Evolutionary conservation across 2,329 filamentous ascomycete species (phyloP).

Genomic region (Fusarium hostae): DNA sequence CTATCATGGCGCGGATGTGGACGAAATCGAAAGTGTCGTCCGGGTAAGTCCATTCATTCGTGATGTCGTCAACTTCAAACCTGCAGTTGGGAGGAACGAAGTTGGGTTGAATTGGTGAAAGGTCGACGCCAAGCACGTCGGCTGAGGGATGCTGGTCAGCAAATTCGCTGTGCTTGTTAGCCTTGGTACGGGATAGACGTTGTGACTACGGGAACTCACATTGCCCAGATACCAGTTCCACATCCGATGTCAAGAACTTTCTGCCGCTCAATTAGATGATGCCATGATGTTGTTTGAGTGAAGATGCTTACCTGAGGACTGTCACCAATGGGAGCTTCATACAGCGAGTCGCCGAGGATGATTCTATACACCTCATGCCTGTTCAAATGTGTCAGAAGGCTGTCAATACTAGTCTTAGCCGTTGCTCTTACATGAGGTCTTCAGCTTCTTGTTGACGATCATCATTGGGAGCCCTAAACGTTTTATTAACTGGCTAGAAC

Average conservation of each 20-base stretch:
- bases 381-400: rapidly evolving
- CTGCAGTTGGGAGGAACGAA: conserved; percentile 70
- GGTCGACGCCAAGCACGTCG: conserved; percentile 63
- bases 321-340: conserved; percentile 48
- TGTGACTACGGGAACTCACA: too few relatives aligned
- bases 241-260: conserved; percentile 49
- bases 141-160: conserved; percentile 57
- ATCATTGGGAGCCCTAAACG: conserved; percentile 43
- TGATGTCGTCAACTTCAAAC: conserved; percentile 73
- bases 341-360: conserved; percentile 47
- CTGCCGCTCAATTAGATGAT: background rate
- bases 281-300: too few relatives aligned
- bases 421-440: conserved; percentile 36
- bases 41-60: conserved; percentile 60
- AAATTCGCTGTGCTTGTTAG: conserved; percentile 36
- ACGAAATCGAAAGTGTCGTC: conserved; percentile 65
- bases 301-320: conserved; percentile 45
- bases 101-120: conserved; percentile 67
- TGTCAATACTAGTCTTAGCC: rapidly evolving
- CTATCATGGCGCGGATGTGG: conserved; percentile 65
- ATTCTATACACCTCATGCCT: conserved; percentile 46
- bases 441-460: conserved; percentile 45
- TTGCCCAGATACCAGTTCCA: conserved; percentile 54
- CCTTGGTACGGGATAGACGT: too few relatives aligned
- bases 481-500: background rate